A percentile compares a stretch with the other conserved stretches of the same genome.
phyloP scores from a whole-genome alignment of 108 stramenopile genomes.

The Hondaea fermentalgiana region DNA sequence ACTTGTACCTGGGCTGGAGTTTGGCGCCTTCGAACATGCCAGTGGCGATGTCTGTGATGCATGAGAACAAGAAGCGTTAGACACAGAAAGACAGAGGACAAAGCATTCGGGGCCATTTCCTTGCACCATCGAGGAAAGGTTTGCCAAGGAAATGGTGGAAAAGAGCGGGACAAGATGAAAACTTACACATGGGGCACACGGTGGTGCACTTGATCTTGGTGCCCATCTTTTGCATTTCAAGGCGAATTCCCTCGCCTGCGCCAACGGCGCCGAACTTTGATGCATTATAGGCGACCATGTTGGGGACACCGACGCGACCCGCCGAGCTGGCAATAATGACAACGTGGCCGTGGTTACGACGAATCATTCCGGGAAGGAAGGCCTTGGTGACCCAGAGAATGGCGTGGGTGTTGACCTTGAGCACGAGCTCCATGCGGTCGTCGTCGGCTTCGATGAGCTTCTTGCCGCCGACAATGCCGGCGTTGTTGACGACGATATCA shows the following conservation, averaged over 20 bases:
- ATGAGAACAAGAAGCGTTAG: too few species aligned
- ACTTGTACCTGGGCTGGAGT: neutral
- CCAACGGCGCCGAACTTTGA: conserved; percentile 33
- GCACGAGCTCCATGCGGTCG: neutral
- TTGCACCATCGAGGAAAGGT: too few species aligned
- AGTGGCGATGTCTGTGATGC: conserved; percentile 24
- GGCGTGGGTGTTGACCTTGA: conserved; percentile 30
- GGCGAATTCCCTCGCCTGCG: conserved; percentile 24
- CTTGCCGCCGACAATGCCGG: conserved; percentile 39
- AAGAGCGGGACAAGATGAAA: neutral
- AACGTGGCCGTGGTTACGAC: conserved; percentile 28
- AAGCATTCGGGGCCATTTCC: too few species aligned
- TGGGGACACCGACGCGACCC: conserved; percentile 26
- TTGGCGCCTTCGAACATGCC: conserved; percentile 42
- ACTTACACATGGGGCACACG: conserved; percentile 32
- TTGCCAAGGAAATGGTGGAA: too few species aligned
- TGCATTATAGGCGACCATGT: conserved; percentile 31
- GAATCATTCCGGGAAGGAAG: conserved; percentile 35
- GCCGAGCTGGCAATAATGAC: conserved; percentile 32
- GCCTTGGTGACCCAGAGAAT: conserved; percentile 37
- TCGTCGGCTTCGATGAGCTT: conserved; percentile 26
- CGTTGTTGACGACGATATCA: conserved; percentile 33
- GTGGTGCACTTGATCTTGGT: conserved; percentile 14
- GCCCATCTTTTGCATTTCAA: conserved; percentile 26
- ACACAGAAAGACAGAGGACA: too few species aligned